These are phyloP conservation scores for Aspergillus pseudotamarii DNA, from an alignment of 2,329 filamentous ascomycete species.

Conservation along the genomic window DNA sequence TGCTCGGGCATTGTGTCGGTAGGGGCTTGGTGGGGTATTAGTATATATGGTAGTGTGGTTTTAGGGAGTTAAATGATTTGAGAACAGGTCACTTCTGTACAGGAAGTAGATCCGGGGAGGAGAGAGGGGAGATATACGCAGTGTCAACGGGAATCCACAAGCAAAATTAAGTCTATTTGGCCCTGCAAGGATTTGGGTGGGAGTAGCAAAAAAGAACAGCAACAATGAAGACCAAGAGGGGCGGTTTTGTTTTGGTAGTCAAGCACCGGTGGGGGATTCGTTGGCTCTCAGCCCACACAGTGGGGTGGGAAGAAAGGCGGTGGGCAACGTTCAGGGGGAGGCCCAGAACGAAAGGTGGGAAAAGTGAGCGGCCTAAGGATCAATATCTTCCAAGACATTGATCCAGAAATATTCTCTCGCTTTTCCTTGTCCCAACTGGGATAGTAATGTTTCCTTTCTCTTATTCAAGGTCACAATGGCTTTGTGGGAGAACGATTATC, in stretches of 20 bases:
- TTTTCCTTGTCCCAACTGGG: background rate
- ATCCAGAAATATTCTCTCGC: background rate
- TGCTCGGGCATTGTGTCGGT: slow-evolving; percentile 65
- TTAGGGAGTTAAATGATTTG: background rate
- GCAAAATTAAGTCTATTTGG: background rate
- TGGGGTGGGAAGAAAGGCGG: slow-evolving; percentile 9
- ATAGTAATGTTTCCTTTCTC: background rate
- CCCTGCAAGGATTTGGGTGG: background rate
- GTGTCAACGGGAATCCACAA: background rate
- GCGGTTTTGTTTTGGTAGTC: slow-evolving; percentile 14
- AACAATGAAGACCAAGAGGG: slow-evolving; percentile 7
- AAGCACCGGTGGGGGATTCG: slow-evolving; percentile 2
- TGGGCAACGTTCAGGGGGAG: background rate
- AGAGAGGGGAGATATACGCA: background rate
- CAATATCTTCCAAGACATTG: background rate
- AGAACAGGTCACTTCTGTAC: background rate
- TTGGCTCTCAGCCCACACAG: slow-evolving; percentile 4
- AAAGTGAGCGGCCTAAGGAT: too few species aligned
- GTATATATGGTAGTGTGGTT: slow-evolving; percentile 2
- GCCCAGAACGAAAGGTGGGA: background rate
- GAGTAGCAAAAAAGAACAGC: slow-evolving; percentile 6
- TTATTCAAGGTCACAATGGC: background rate
- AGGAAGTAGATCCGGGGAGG: background rate
- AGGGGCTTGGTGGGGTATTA: slow-evolving; percentile 19
- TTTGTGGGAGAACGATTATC: background rate